Percentiles rank a stretch among this genome's conserved stretches.
Evolutionary conservation across 2,329 filamentous ascomycete genomes (phyloP).

Genomic region (Trichoderma sp.): DNA sequence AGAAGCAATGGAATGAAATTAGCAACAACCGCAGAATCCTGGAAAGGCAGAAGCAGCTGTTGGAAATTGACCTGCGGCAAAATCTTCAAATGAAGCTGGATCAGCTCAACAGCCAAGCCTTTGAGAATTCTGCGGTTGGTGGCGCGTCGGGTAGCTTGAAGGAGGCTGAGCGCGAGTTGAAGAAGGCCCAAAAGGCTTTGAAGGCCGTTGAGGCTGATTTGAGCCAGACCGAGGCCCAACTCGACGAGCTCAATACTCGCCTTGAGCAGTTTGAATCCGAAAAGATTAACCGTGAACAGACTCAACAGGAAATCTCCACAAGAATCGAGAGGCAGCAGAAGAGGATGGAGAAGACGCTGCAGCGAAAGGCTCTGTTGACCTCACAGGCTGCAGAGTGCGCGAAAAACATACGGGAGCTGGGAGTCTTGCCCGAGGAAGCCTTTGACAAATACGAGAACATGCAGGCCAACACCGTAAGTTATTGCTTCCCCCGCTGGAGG

Average conservation of each 20-base stretch:
- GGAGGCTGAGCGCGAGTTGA: constrained; percentile 76
- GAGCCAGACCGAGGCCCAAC: constrained; percentile 67
- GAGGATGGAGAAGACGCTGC: constrained; percentile 85
- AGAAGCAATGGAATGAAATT: constrained; percentile 72
- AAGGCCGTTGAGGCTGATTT: constrained; percentile 66
- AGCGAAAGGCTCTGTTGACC: constrained; percentile 77
- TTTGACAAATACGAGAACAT: constrained; percentile 87
- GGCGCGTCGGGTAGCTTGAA: constrained; percentile 65
- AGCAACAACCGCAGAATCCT: constrained; percentile 71
- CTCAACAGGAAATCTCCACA: constrained; percentile 70
- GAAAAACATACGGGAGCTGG: constrained; percentile 87
- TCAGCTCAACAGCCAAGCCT: constrained; percentile 73
- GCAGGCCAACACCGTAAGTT: constrained; percentile 68
- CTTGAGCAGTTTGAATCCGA: constrained; percentile 54
- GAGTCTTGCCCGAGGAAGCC: constrained; percentile 88
- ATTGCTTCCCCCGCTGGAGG: too few species aligned
- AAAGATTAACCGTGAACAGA: constrained; percentile 63
- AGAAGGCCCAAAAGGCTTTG: constrained; percentile 69
- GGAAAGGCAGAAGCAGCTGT: constrained; percentile 73
- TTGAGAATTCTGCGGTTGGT: constrained; percentile 60
- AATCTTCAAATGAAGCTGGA: constrained; percentile 85
- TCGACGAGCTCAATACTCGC: constrained; percentile 52
- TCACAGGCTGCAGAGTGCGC: constrained; percentile 76
- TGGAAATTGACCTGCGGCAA: constrained; percentile 85
- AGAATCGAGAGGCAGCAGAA: constrained; percentile 84